A percentile compares a stretch with the other conserved stretches of the same genome.
Conservation (phyloP, 139 green algal genomes). For the Yamagishiella unicocca region DNA sequence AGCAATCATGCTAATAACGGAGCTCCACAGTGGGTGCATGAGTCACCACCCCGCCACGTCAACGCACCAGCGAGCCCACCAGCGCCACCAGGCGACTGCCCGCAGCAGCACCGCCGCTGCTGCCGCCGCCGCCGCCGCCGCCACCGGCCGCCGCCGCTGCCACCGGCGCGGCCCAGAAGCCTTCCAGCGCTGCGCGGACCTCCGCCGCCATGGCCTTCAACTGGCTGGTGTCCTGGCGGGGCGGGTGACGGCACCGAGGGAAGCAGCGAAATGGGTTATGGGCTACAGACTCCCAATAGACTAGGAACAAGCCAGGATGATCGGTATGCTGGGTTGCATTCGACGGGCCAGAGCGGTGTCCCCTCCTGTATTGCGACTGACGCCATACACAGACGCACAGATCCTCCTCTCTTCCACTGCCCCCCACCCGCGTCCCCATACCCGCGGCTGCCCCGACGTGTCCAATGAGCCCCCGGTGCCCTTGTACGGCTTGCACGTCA, state of each 20-base stretch:
- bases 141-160: neutral
- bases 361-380: too few species aligned
- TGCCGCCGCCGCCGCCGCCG: neutral
- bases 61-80: slow-evolving; percentile 47
- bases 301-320: too few species aligned
- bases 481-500: slow-evolving; percentile 54
- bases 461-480: slow-evolving; percentile 13
- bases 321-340: too few species aligned
- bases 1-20: too few species aligned
- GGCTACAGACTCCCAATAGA: too few species aligned
- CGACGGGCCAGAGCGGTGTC: too few species aligned
- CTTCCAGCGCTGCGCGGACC: slow-evolving; percentile 21
- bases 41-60: neutral
- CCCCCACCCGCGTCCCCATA: too few species aligned
- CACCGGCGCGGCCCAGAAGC: slow-evolving; percentile 44
- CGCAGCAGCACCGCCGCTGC: neutral
- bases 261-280: too few species aligned
- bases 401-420: too few species aligned
- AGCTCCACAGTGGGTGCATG: too few species aligned
- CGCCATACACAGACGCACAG: too few species aligned
- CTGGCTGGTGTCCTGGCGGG: slow-evolving; percentile 33
- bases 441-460: slow-evolving; percentile 20
- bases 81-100: slow-evolving; percentile 58
- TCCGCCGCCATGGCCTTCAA: slow-evolving; percentile 50
- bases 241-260: neutral